Conservation (phyloP, 495 filamentous ascomycete species). For the Neurospora sublineolata region DNA sequence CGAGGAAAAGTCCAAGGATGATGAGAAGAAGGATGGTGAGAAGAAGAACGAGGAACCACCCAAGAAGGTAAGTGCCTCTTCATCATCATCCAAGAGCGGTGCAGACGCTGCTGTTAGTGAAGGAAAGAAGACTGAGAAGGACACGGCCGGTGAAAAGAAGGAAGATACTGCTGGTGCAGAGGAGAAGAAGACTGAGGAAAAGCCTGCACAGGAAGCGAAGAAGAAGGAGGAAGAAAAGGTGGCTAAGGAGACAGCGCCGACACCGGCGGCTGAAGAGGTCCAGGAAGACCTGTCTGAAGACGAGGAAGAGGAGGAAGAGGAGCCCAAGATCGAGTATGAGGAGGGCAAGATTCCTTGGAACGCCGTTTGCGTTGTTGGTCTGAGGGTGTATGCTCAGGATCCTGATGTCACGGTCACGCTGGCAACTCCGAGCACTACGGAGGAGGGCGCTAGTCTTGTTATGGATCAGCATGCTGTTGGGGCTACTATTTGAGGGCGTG, state of each 20-base stretch:
- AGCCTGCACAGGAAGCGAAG: neutral
- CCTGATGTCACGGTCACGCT: slow-evolving; percentile 31
- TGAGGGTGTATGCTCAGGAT: slow-evolving; percentile 38
- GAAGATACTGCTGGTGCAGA: neutral
- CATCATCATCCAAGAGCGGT: neutral
- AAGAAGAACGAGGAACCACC: neutral
- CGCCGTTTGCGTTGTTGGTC: slow-evolving; percentile 40
- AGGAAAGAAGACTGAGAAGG: slow-evolving; percentile 4
- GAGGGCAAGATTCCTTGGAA: slow-evolving; percentile 34
- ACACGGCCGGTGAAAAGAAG: slow-evolving; percentile 2
- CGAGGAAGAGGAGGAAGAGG: slow-evolving; percentile 4
- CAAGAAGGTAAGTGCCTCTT: neutral
- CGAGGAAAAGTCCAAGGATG: slow-evolving; percentile 7
- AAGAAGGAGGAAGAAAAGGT: slow-evolving; percentile 2
- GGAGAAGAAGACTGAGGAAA: neutral
- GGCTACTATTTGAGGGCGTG: slow-evolving; percentile 11
- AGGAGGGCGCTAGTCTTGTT: slow-evolving; percentile 17
- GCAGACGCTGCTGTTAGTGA: neutral
- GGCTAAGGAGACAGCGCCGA: neutral
- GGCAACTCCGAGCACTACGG: slow-evolving; percentile 20
- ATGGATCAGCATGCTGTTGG: slow-evolving; percentile 12
- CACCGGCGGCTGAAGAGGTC: neutral
- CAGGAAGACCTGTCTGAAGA: slow-evolving; percentile 6
- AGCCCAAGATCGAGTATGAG: slow-evolving; percentile 6
- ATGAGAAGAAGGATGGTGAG: neutral